A percentile compares a stretch with the other conserved stretches of the same genome.
These are phyloP conservation scores for Pistacia vera DNA, from an alignment of 345 rosid species.

Conservation along the genomic window DNA sequence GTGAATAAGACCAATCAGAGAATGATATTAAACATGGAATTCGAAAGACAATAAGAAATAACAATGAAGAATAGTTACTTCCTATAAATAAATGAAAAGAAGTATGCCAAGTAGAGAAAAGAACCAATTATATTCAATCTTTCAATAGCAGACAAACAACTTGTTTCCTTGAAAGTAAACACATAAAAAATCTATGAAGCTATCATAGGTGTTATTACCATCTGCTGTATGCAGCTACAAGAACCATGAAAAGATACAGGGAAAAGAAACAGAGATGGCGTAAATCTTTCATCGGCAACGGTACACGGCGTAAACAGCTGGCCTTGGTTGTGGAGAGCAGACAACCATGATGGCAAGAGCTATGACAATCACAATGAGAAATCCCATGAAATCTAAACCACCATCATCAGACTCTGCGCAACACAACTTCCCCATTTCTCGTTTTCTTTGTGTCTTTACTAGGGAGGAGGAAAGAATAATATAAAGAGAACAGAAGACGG, in stretches of 20 bases:
- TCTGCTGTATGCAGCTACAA: neutral
- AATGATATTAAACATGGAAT: neutral
- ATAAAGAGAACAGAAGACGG: neutral
- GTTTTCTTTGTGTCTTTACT: conserved; percentile 3
- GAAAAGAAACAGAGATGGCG: neutral
- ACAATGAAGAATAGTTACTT: neutral
- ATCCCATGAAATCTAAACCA: conserved; percentile 12
- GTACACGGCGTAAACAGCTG: conserved; percentile 22
- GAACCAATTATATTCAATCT: neutral
- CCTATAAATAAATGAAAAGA: neutral
- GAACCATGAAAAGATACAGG: neutral
- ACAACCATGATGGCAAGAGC: conserved; percentile 42
- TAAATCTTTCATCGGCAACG: conserved; percentile 23
- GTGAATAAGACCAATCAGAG: neutral
- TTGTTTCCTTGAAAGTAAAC: neutral
- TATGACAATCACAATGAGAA: conserved; percentile 37
- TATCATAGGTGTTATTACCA: neutral
- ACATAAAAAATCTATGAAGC: no score
- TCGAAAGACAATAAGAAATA: neutral
- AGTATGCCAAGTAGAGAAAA: neutral
- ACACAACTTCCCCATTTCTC: conserved; percentile 42
- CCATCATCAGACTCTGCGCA: conserved; percentile 34
- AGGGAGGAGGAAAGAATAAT: neutral
- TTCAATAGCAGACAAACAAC: neutral
- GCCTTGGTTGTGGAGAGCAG: conserved; percentile 36